A percentile compares a stretch with the other conserved stretches of the same genome.
These are phyloP conservation scores for Thalia dealbata DNA, from an alignment of 176 grass and related monocot genomes.

Conservation along the genomic window DNA sequence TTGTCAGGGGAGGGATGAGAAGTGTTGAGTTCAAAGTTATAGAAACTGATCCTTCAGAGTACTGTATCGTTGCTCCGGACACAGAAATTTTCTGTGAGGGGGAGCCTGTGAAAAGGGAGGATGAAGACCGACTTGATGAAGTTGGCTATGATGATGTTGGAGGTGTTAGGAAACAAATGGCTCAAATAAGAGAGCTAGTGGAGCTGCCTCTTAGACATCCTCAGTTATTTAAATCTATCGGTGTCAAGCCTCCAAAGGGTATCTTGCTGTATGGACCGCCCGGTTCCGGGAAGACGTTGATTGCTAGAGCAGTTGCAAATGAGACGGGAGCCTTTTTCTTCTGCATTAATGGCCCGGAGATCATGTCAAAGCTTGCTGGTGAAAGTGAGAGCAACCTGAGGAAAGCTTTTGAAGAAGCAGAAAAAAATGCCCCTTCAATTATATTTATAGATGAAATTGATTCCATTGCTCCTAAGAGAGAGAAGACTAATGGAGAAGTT, in stretches of 20 bases:
- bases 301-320: conserved; percentile 36
- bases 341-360: conserved; percentile 41
- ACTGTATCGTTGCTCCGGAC: conserved; percentile 16
- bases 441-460: conserved; percentile 24
- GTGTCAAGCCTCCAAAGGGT: conserved; percentile 43
- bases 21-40: conserved; percentile 43
- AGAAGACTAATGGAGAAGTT: conserved; percentile 21
- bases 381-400: conserved; percentile 39
- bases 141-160: conserved; percentile 53
- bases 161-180: conserved; percentile 44
- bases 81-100: conserved; percentile 14
- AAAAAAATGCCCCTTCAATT: conserved; percentile 8
- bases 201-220: conserved; percentile 57
- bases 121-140: conserved; percentile 46
- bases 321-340: conserved; percentile 42
- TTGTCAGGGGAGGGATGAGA: conserved; percentile 31
- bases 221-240: conserved; percentile 40
- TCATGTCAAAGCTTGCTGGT: conserved; percentile 41
- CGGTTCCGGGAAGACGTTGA: conserved; percentile 50
- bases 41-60: conserved; percentile 20
- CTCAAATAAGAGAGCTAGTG: conserved; percentile 44
- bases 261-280: conserved; percentile 50
- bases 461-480: conserved; percentile 20
- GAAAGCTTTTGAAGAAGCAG: conserved; percentile 31
- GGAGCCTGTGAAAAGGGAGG: conserved; percentile 24